Evolutionary conservation across 2,329 filamentous ascomycete species (phyloP).

Genomic region (Neonectria faginata): DNA sequence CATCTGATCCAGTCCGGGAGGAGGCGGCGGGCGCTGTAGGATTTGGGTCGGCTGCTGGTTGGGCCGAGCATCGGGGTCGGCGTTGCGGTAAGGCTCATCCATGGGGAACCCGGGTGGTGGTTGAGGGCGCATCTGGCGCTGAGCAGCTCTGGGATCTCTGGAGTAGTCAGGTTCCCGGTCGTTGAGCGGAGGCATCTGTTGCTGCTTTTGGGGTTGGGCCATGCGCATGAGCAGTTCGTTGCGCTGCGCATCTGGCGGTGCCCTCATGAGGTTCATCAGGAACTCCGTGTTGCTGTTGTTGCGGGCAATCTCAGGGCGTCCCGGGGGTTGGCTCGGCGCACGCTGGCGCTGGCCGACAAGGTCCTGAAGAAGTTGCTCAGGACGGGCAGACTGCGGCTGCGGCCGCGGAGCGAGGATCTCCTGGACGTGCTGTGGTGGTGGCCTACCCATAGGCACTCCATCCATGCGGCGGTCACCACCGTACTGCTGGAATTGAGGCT

Average conservation of each 20-base stretch:
- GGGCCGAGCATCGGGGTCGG: conserved; percentile 60
- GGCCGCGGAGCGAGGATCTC: conserved; percentile 66
- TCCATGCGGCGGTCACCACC: conserved; percentile 58
- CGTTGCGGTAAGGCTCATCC: conserved; percentile 64
- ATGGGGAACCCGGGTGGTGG: conserved; percentile 63
- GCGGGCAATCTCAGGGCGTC: conserved; percentile 57
- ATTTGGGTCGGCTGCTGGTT: conserved; percentile 73
- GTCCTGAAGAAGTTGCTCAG: conserved; percentile 72
- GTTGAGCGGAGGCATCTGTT: conserved; percentile 51
- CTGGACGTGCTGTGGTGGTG: conserved; percentile 57
- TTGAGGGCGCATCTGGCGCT: conserved; percentile 58
- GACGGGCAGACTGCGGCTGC: conserved; percentile 63
- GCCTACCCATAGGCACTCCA: conserved; percentile 51
- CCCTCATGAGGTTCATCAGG: conserved; percentile 83
- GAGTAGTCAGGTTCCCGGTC: conserved; percentile 63
- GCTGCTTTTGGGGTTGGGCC: conserved; percentile 58
- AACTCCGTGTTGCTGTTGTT: conserved; percentile 82
- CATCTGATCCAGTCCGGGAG: conserved; percentile 71
- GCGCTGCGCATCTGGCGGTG: conserved; percentile 60
- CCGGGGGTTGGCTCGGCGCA: conserved; percentile 62
- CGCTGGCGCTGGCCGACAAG: conserved; percentile 70
- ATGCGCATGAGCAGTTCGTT: conserved; percentile 66
- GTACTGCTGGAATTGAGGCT: conserved; percentile 59
- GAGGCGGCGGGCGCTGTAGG: conserved; percentile 70
- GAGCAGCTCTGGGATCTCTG: conserved; percentile 50